phyloP scores from a whole-genome alignment of 2,329 filamentous ascomycete genomes.

The Penicillium oxalicum region DNA sequence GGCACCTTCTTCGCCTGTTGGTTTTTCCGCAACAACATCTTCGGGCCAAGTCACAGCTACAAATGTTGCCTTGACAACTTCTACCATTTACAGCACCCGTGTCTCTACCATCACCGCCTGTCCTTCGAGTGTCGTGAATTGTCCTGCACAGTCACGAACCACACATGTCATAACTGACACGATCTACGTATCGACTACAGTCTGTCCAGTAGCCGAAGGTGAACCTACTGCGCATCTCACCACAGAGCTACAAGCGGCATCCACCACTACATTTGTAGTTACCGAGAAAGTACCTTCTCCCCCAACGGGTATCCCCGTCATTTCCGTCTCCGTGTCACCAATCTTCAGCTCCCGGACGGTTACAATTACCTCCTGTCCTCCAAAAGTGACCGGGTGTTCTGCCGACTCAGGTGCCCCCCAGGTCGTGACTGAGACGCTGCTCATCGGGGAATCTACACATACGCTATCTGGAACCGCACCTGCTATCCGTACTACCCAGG shows the following conservation, averaged over 20 bases:
- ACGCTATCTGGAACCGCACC: background rate
- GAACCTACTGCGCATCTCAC: background rate
- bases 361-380: background rate
- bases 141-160: background rate
- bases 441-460: background rate
- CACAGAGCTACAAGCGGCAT: no score
- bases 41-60: background rate
- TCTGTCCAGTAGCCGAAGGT: background rate
- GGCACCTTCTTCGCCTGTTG: background rate
- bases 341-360: background rate
- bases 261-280: no score
- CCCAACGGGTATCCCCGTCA: background rate
- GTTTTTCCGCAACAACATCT: background rate
- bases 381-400: background rate
- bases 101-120: background rate
- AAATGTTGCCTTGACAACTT: background rate
- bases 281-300: no score
- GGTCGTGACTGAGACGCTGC: background rate
- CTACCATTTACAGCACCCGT: background rate
- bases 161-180: background rate
- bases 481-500: background rate
- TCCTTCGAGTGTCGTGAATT: constrained; percentile 1
- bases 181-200: background rate
- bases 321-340: background rate
- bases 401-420: background rate